Percentiles rank a stretch among this genome's conserved stretches.
These are phyloP conservation scores for Crotalaria pallida DNA, from an alignment of 306 rosid species.

Conservation along the genomic window DNA sequence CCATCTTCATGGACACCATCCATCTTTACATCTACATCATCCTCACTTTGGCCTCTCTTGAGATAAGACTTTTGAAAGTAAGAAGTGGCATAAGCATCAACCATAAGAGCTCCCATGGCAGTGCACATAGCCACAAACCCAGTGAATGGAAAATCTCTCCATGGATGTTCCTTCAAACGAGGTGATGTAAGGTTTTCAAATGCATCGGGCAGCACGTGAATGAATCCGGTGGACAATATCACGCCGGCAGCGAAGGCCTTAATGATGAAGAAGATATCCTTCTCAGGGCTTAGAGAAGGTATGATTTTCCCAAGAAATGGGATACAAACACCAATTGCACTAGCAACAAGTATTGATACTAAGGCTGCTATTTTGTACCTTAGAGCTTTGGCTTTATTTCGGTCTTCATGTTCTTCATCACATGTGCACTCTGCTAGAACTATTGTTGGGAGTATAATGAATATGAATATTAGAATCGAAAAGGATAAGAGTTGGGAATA, in stretches of 20 bases:
- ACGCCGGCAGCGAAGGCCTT: conserved; percentile 88
- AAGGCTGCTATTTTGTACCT: conserved; percentile 49
- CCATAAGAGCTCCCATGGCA: conserved; percentile 64
- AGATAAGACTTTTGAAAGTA: conserved; percentile 32
- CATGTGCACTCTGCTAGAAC: conserved; percentile 25
- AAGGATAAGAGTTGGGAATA: not conserved
- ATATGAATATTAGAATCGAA: not conserved
- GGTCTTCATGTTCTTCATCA: not conserved
- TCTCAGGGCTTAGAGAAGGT: conserved; percentile 54
- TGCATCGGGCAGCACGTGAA: conserved; percentile 78
- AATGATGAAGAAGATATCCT: conserved; percentile 44
- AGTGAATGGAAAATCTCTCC: conserved; percentile 66
- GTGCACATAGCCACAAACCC: conserved; percentile 85
- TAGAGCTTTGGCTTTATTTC: conserved; percentile 26
- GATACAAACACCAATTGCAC: conserved; percentile 54
- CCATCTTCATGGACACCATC: conserved; percentile 18
- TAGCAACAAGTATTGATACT: conserved; percentile 41
- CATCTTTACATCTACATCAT: conserved; percentile 21
- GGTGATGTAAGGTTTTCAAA: conserved; percentile 42
- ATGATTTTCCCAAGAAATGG: conserved; percentile 54
- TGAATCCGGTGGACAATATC: conserved; percentile 66
- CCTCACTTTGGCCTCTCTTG: not conserved
- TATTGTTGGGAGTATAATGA: conserved; percentile 3
- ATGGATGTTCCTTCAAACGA: conserved; percentile 39
- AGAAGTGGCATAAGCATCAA: conserved; percentile 65